phyloP scores from a whole-genome alignment of 345 rosid species.

The Euphorbia lathyris region DNA sequence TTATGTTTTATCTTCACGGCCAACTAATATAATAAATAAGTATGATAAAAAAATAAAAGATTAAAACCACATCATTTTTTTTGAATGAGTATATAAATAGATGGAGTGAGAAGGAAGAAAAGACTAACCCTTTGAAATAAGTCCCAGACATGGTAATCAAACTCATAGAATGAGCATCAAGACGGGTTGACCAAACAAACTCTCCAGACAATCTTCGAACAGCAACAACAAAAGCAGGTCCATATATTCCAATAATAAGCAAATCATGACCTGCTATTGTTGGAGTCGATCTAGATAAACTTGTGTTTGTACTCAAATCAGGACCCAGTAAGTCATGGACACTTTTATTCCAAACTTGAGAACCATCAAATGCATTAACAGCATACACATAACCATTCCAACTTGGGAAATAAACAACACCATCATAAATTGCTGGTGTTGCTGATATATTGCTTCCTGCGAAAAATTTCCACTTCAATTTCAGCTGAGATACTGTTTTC shows the following conservation, averaged over 20 bases:
- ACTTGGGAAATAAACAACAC: slow-evolving; percentile 32
- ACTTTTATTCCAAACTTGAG: slow-evolving; percentile 25
- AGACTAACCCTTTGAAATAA: slow-evolving; percentile 22
- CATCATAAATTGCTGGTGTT: slow-evolving; percentile 30
- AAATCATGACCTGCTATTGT: slow-evolving; percentile 26
- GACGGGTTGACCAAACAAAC: slow-evolving; percentile 24
- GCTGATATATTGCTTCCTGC: slow-evolving; percentile 25
- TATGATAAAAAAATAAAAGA: no score
- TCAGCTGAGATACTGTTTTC: slow-evolving; percentile 10
- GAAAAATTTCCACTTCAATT: slow-evolving; percentile 26
- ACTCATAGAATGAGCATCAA: slow-evolving; percentile 20
- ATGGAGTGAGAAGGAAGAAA: background rate
- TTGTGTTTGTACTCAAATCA: slow-evolving; percentile 6
- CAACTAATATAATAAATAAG: no score
- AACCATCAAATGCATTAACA: slow-evolving; percentile 23
- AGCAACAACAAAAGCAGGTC: slow-evolving; percentile 30
- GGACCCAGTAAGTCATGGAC: slow-evolving; percentile 14
- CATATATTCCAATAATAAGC: slow-evolving; percentile 25
- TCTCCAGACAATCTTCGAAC: slow-evolving; percentile 21
- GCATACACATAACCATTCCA: slow-evolving; percentile 34
- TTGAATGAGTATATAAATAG: no score
- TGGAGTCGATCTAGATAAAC: slow-evolving; percentile 28
- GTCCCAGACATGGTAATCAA: slow-evolving; percentile 34
- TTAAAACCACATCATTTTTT: no score
- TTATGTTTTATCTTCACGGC: no score